Conservation (phyloP, 169 alveolate genomes). For the Babesia gibsoni region DNA sequence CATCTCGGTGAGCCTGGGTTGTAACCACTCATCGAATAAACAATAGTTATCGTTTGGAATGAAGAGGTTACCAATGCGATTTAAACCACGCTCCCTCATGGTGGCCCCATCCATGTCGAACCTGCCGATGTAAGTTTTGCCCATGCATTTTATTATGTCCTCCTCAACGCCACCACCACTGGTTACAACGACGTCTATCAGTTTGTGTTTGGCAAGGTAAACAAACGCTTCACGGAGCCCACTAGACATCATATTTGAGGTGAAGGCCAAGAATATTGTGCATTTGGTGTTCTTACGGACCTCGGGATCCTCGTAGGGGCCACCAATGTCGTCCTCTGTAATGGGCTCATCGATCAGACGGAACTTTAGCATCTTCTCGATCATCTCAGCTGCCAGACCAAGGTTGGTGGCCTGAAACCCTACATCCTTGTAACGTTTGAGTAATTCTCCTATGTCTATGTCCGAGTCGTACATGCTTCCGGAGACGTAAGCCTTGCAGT, state of each 20-base stretch:
- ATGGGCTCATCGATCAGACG: constrained; percentile 58
- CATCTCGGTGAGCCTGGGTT: constrained; percentile 93
- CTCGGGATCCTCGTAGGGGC: constrained; percentile 66
- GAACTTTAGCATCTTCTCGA: constrained; percentile 68
- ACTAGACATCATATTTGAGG: constrained; percentile 95
- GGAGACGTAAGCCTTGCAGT: constrained; percentile 58
- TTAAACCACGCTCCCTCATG: constrained; percentile 92
- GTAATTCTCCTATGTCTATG: constrained; percentile 54
- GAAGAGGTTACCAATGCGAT: constrained; percentile 96
- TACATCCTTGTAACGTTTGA: constrained; percentile 62
- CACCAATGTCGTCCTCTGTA: constrained; percentile 39
- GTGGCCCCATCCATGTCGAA: constrained; percentile 86
- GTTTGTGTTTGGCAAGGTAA: constrained; percentile 89
- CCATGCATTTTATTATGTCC: constrained; percentile 96
- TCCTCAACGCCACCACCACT: constrained; percentile 99
- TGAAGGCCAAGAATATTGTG: constrained; percentile 94
- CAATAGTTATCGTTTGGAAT: constrained; percentile 98
- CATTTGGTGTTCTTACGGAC: constrained; percentile 84
- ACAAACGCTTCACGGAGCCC: constrained; percentile 95
- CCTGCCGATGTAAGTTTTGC: constrained; percentile 89
- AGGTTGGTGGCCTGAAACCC: constrained; percentile 78
- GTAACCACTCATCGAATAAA: constrained; percentile 95
- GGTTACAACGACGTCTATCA: constrained; percentile 92
- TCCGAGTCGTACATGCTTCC: constrained; percentile 65
- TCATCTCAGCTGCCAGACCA: constrained; percentile 75